phyloP scores from a whole-genome alignment of 441 rosid genomes.

The Theobroma grandiflorum region DNA sequence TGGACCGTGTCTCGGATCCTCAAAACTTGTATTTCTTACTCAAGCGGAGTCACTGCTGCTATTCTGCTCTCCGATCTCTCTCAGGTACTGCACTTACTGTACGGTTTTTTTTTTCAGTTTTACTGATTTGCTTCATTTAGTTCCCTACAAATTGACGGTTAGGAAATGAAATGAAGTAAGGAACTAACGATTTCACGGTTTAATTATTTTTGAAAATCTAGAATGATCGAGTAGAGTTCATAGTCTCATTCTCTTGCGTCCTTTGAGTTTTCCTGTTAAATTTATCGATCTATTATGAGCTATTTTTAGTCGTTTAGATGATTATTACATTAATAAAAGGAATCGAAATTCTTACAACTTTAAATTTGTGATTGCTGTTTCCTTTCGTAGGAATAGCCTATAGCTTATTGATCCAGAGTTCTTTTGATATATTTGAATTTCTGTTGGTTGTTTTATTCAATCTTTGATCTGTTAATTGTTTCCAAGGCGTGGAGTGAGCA shows the following conservation, averaged over 20 bases:
- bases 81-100: constrained; percentile 53
- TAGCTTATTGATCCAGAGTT: constrained; percentile 1
- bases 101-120: neutral
- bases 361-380: neutral
- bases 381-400: neutral
- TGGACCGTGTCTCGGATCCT: constrained; percentile 82
- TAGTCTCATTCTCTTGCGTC: neutral
- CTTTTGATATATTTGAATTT: neutral
- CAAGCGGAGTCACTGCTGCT: constrained; percentile 89
- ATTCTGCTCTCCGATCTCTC: constrained; percentile 85
- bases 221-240: neutral
- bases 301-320: neutral
- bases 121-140: constrained; percentile 14
- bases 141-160: constrained; percentile 1
- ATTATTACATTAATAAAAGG: neutral
- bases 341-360: neutral
- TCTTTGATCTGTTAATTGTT: neutral
- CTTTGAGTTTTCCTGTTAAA: neutral
- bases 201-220: neutral
- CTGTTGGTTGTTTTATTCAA: neutral
- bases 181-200: neutral
- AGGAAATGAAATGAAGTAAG: neutral
- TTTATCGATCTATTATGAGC: neutral
- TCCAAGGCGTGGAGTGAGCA: constrained; percentile 85
- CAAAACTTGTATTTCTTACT: constrained; percentile 79